These are phyloP conservation scores for Aspergillus versicolor DNA, from an alignment of 2,329 filamentous ascomycete genomes.

Conservation along the genomic window DNA sequence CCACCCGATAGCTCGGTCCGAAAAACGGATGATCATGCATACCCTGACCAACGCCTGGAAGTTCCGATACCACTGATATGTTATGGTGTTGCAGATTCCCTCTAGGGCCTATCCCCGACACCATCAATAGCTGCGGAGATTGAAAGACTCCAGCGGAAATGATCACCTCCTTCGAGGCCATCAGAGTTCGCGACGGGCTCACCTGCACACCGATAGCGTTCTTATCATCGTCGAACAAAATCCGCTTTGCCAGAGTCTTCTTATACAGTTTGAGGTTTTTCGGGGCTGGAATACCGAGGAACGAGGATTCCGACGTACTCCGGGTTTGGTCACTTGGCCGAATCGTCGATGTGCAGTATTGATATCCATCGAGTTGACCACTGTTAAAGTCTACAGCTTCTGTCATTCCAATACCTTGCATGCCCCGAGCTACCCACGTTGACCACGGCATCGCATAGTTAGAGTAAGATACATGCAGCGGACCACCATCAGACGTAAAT, in stretches of 20 bases:
- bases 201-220: conserved; percentile 45
- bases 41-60: conserved; percentile 38
- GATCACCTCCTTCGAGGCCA: conserved; percentile 44
- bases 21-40: conserved; percentile 37
- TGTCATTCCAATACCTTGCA: conserved; percentile 44
- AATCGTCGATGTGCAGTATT: conserved; percentile 39
- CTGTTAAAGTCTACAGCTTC: conserved; percentile 40
- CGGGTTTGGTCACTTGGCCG: conserved; percentile 24
- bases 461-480: conserved; percentile 42
- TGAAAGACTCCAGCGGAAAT: conserved; percentile 55
- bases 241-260: conserved; percentile 39
- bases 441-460: conserved; percentile 43
- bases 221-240: conserved; percentile 42
- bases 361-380: conserved; percentile 42
- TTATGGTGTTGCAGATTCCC: conserved; percentile 23
- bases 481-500: conserved; percentile 26
- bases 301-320: conserved; percentile 36
- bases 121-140: conserved; percentile 45
- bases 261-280: conserved; percentile 30
- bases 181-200: conserved; percentile 44
- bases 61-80: conserved; percentile 29
- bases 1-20: conserved; percentile 28
- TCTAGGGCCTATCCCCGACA: conserved; percentile 50
- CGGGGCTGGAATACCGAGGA: conserved; percentile 43
- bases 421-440: conserved; percentile 39